Evolutionary conservation across 2,329 filamentous ascomycete species (phyloP).

Genomic region (Aspergillus sergii): DNA sequence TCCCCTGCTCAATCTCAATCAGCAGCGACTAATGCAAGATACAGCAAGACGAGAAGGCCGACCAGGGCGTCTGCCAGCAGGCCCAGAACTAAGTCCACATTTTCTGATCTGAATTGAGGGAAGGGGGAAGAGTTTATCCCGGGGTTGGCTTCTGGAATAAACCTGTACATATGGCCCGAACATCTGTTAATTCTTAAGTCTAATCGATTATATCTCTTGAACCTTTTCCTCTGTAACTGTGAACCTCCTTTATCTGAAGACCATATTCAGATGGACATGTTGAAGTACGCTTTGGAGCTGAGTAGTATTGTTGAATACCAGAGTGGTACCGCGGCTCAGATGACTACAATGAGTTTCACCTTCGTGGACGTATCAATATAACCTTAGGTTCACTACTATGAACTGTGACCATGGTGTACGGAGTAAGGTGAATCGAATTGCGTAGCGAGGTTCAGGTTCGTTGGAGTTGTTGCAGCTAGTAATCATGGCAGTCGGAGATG

Average conservation of each 20-base stretch:
- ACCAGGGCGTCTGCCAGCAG: constrained; percentile 8
- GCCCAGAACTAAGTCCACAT: neutral
- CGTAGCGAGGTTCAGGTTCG: too few relatives aligned
- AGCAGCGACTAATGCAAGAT: neutral
- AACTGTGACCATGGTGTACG: too few relatives aligned
- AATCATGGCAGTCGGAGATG: too few relatives aligned
- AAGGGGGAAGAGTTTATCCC: neutral
- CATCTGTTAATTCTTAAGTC: neutral
- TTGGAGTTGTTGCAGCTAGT: too few relatives aligned
- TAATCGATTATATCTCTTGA: neutral
- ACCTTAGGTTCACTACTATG: too few relatives aligned
- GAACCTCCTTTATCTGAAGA: neutral
- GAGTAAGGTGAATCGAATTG: too few relatives aligned
- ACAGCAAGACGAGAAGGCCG: constrained; percentile 8
- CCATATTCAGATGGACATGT: neutral
- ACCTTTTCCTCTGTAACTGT: accelerated
- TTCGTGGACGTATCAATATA: too few relatives aligned
- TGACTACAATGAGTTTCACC: too few relatives aligned
- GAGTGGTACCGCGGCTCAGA: too few relatives aligned
- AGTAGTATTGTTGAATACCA: too few relatives aligned
- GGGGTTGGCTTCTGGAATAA: neutral
- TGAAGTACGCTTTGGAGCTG: too few relatives aligned
- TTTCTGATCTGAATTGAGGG: too few relatives aligned
- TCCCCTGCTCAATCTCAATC: neutral
- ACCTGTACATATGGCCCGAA: neutral